Evolutionary conservation across 2,329 filamentous ascomycete species (phyloP).

Genomic region (Alternaria gansuensis): DNA sequence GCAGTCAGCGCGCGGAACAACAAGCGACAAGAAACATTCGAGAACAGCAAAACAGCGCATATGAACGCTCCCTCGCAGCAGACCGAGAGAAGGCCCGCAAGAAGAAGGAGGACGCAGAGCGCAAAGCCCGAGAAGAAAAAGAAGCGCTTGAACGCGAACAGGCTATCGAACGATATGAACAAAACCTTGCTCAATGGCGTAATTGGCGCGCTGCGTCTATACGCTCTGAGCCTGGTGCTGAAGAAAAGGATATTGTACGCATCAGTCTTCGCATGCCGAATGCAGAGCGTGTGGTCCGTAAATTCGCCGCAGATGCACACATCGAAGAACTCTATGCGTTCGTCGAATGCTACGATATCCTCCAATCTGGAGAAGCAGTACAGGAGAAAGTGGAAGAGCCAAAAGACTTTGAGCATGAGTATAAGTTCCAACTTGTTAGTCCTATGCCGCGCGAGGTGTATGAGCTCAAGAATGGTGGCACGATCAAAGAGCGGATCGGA

Average conservation of each 20-base stretch:
- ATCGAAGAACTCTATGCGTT: conserved; percentile 95
- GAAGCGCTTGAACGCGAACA: conserved; percentile 71
- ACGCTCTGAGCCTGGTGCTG: conserved; percentile 70
- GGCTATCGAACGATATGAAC: conserved; percentile 65
- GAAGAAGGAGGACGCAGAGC: conserved; percentile 77
- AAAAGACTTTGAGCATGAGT: conserved; percentile 78
- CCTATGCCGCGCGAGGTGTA: conserved; percentile 86
- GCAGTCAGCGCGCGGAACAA: conserved; percentile 80
- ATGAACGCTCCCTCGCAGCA: conserved; percentile 87
- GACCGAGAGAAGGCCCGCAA: conserved; percentile 85
- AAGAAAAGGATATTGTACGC: conserved; percentile 75
- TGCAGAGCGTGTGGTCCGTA: conserved; percentile 78
- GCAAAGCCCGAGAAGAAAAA: conserved; percentile 67
- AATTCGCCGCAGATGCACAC: conserved; percentile 72
- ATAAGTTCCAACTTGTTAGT: conserved; percentile 84
- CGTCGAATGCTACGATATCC: conserved; percentile 84
- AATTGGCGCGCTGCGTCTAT: conserved; percentile 78
- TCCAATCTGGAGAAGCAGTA: conserved; percentile 57
- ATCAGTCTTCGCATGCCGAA: conserved; percentile 69
- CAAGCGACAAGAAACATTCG: conserved; percentile 81
- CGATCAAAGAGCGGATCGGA: conserved; percentile 77
- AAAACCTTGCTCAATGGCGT: conserved; percentile 75
- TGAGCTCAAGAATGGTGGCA: conserved; percentile 71
- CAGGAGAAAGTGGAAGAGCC: conserved; percentile 61
- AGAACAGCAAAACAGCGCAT: conserved; percentile 90